A percentile compares a stretch with the other conserved stretches of the same genome.
phyloP scores from a whole-genome alignment of 306 rosid species.

The Vigna radiata region DNA sequence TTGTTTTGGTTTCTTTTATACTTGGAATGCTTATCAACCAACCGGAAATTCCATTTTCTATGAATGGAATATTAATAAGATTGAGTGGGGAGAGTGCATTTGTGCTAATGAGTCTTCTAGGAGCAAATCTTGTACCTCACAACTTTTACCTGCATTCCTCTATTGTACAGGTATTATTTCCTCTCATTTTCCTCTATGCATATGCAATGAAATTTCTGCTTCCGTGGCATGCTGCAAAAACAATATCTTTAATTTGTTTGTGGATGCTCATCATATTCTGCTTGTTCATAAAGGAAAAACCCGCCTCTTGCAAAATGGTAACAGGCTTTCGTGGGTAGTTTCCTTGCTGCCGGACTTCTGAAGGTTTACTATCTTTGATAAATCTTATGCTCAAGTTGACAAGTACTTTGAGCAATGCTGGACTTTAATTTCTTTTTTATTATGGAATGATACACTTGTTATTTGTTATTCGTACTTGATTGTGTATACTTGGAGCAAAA shows the following conservation, averaged over 20 bases:
- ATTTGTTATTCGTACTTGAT: background rate
- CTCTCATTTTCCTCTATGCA: slow-evolving; percentile 24
- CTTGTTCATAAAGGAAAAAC: slow-evolving; percentile 22
- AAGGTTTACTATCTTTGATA: slow-evolving; percentile 14
- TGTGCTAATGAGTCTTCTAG: slow-evolving; percentile 90
- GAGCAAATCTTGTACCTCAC: slow-evolving; percentile 94
- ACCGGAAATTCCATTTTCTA: slow-evolving; percentile 68
- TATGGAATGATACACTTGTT: background rate
- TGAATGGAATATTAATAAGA: slow-evolving; percentile 69
- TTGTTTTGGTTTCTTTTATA: slow-evolving; percentile 63
- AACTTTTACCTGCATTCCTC: slow-evolving; percentile 92
- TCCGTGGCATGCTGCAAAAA: background rate
- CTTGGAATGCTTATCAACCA: slow-evolving; percentile 75
- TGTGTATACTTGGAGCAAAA: slow-evolving; percentile 7
- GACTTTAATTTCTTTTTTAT: slow-evolving; percentile 14
- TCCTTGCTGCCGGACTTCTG: slow-evolving; percentile 14
- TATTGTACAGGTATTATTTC: slow-evolving; percentile 78
- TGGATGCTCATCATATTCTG: slow-evolving; percentile 11
- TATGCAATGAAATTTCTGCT: slow-evolving; percentile 4
- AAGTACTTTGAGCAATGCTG: background rate
- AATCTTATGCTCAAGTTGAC: slow-evolving; percentile 6
- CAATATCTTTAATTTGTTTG: slow-evolving; percentile 6
- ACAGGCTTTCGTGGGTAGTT: slow-evolving; percentile 17
- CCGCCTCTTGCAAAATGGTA: background rate
- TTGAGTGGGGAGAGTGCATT: slow-evolving; percentile 86